A percentile compares a stretch with the other conserved stretches of the same genome.
Conservation (phyloP, 805 yeast genomes). For the Scheffersomyces coipomensis region DNA sequence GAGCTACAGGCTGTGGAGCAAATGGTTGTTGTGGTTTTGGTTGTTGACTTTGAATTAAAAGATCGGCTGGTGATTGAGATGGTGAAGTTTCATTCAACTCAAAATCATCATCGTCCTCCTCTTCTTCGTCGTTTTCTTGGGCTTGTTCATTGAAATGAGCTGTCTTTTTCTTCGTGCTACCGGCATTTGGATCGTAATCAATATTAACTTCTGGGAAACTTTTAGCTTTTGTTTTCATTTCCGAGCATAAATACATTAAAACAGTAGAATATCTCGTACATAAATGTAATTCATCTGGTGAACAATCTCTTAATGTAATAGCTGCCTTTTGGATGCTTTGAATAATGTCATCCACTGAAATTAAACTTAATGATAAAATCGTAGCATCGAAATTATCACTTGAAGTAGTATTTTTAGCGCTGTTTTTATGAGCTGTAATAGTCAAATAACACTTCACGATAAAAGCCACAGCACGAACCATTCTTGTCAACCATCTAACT, state of each 20-base stretch:
- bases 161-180: background rate
- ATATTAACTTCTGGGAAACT: slow-evolving; percentile 11
- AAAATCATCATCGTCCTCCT: background rate
- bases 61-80: background rate
- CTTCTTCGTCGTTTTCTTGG: slow-evolving; percentile 4
- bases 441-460: slow-evolving; percentile 82
- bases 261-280: slow-evolving; percentile 79
- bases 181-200: background rate
- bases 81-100: background rate
- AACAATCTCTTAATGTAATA: slow-evolving; percentile 69
- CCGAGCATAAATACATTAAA: slow-evolving; percentile 71
- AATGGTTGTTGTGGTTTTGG: background rate
- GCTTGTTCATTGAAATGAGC: too few relatives aligned
- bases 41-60: background rate
- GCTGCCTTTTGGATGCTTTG: slow-evolving; percentile 71
- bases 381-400: slow-evolving; percentile 42
- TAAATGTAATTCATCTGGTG: slow-evolving; percentile 87
- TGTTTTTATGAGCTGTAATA: slow-evolving; percentile 46
- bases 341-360: slow-evolving; percentile 70
- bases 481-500: slow-evolving; percentile 85
- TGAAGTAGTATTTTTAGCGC: slow-evolving; percentile 14
- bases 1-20: background rate
- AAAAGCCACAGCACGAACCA: slow-evolving; percentile 86
- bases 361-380: slow-evolving; percentile 57
- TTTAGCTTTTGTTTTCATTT: slow-evolving; percentile 55